Conservation (phyloP, 2,329 filamentous ascomycete species). For the Clarireedia paspali region DNA sequence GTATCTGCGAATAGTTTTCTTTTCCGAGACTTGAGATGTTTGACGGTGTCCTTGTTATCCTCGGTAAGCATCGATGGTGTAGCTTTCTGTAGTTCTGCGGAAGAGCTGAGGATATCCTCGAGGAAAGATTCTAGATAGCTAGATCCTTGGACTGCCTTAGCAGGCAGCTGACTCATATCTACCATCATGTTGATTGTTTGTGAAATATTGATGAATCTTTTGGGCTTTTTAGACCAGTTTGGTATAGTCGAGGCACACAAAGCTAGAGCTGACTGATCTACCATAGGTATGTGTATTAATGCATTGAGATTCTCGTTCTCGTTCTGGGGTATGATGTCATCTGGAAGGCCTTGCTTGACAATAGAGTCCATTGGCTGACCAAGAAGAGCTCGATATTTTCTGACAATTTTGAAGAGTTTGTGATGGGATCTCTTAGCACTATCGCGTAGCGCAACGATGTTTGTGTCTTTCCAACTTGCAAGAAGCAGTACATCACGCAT, state of each 20-base stretch:
- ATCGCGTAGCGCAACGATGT: constrained; percentile 80
- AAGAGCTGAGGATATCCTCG: constrained; percentile 57
- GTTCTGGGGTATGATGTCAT: constrained; percentile 25
- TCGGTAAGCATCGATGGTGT: constrained; percentile 77
- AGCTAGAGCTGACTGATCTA: constrained; percentile 23
- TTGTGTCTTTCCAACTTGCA: constrained; percentile 97
- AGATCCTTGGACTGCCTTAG: constrained; percentile 46
- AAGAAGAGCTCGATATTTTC: constrained; percentile 78
- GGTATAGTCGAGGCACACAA: constrained; percentile 27
- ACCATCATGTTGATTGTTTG: constrained; percentile 70
- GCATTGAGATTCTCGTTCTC: constrained; percentile 1
- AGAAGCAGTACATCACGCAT: constrained; percentile 90
- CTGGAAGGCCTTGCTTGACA: constrained; percentile 50
- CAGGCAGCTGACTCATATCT: constrained; percentile 47
- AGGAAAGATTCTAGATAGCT: constrained; percentile 60
- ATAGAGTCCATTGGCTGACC: constrained; percentile 66
- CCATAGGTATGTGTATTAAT: constrained; percentile 13
- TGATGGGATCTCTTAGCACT: constrained; percentile 85
- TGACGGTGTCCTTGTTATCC: constrained; percentile 75
- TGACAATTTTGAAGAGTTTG: constrained; percentile 84
- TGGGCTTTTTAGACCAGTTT: constrained; percentile 40
- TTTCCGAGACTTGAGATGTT: constrained; percentile 87
- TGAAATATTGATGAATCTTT: constrained; percentile 62
- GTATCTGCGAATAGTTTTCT: constrained; percentile 85
- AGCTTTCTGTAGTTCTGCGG: constrained; percentile 69